Evolutionary conservation across 2,329 filamentous ascomycete genomes (phyloP).

Genomic region (Thielaviopsis musarum): DNA sequence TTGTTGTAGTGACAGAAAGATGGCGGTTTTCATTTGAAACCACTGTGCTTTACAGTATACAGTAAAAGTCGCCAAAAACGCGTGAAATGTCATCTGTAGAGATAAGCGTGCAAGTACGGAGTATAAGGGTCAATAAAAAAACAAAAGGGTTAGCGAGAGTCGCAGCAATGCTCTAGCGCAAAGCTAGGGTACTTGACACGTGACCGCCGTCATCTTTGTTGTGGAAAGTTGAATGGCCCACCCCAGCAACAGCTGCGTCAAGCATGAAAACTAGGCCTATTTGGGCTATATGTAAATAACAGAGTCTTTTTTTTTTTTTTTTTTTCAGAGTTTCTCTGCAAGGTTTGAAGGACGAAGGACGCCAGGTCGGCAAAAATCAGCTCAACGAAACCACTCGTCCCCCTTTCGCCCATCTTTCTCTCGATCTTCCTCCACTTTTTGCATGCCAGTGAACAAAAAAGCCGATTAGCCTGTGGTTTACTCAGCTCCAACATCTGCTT

Average conservation of each 20-base stretch:
- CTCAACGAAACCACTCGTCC: neutral
- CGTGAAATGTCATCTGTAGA: too few relatives aligned
- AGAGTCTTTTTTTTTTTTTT: neutral
- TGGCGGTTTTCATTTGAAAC: neutral
- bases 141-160: neutral
- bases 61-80: too few relatives aligned
- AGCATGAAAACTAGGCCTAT: slow-evolving; percentile 12
- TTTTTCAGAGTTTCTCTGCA: slow-evolving; percentile 4
- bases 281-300: slow-evolving; percentile 17
- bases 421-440: neutral
- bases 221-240: neutral
- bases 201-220: neutral
- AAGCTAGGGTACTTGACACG: neutral
- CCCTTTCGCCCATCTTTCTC: neutral
- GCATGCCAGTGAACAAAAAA: neutral
- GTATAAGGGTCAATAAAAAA: neutral
- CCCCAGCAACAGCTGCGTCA: neutral
- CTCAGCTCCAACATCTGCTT: neutral
- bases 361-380: neutral
- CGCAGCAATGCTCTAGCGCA: neutral
- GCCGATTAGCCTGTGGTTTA: neutral
- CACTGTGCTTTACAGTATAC: neutral
- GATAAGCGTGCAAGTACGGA: neutral
- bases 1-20: neutral
- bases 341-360: neutral